phyloP scores from a whole-genome alignment of 2,329 filamentous ascomycete species.

The Bipolaris bicolor region DNA sequence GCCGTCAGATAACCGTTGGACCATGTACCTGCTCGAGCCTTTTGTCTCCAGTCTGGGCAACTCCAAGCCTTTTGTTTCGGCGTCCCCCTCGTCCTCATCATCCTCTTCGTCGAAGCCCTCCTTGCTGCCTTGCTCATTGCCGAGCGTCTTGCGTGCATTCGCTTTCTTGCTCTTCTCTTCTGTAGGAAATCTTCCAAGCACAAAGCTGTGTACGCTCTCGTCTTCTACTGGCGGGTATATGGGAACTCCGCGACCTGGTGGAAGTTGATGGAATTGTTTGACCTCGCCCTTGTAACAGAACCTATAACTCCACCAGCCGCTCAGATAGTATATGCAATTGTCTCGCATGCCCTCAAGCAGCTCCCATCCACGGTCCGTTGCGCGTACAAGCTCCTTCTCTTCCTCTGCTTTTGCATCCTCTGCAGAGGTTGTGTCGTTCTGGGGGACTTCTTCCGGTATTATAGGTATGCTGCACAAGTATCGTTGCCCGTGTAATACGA shows the following conservation, averaged over 20 bases:
- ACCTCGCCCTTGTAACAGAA: slow-evolving; percentile 91
- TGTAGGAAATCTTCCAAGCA: slow-evolving; percentile 68
- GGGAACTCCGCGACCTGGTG: slow-evolving; percentile 70
- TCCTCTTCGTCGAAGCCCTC: slow-evolving; percentile 36
- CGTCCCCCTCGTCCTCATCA: slow-evolving; percentile 33
- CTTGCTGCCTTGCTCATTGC: slow-evolving; percentile 39
- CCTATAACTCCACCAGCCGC: slow-evolving; percentile 94
- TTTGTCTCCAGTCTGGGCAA: slow-evolving; percentile 76
- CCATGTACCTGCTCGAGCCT: slow-evolving; percentile 83
- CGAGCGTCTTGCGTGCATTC: slow-evolving; percentile 38
- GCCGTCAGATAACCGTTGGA: slow-evolving; percentile 79
- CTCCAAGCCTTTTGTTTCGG: slow-evolving; percentile 34
- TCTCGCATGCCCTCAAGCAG: slow-evolving; percentile 78
- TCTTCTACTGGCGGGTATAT: slow-evolving; percentile 77
- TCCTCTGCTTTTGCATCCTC: slow-evolving; percentile 74
- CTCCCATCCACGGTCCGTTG: slow-evolving; percentile 78
- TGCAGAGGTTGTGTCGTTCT: slow-evolving; percentile 69
- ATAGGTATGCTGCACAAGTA: slow-evolving; percentile 87
- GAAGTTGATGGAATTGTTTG: slow-evolving; percentile 86
- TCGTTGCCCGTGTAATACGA: slow-evolving; percentile 71
- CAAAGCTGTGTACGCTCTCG: slow-evolving; percentile 74
- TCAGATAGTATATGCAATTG: slow-evolving; percentile 80
- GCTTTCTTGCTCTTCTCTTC: slow-evolving; percentile 28
- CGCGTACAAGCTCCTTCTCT: slow-evolving; percentile 78
- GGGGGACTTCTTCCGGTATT: slow-evolving; percentile 60